phyloP scores from a whole-genome alignment of 306 rosid genomes.

The Chamaecrista fasciculata region DNA sequence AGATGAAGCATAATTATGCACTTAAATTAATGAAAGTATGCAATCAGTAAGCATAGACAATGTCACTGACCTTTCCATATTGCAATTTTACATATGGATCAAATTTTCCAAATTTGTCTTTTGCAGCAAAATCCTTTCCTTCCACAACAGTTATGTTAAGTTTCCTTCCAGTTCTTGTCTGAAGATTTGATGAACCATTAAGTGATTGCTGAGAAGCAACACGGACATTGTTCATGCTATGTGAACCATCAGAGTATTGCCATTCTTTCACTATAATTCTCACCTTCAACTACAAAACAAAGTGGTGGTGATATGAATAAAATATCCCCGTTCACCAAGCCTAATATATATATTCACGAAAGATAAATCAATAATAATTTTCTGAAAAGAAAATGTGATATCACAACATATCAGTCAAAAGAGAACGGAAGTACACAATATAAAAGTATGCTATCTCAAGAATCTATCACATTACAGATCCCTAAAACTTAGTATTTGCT shows the following conservation, averaged over 20 bases:
- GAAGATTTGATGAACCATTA: constrained; percentile 67
- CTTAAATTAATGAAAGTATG: constrained; percentile 1
- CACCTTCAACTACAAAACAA: constrained; percentile 67
- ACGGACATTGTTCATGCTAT: constrained; percentile 47
- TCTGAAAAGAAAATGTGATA: constrained; percentile 1
- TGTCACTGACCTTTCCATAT: constrained; percentile 76
- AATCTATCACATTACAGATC: constrained; percentile 4
- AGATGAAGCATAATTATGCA: constrained; percentile 8
- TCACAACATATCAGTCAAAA: constrained; percentile 7
- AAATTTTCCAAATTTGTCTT: constrained; percentile 71
- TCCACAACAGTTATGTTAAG: constrained; percentile 63
- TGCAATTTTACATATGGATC: constrained; percentile 75
- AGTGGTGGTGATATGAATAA: constrained; percentile 19
- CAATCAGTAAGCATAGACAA: background rate
- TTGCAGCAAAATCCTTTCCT: constrained; percentile 69
- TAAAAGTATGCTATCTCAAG: background rate
- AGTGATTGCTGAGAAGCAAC: constrained; percentile 45
- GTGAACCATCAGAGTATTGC: constrained; percentile 92
- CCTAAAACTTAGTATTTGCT: background rate
- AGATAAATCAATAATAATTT: constrained; percentile 24
- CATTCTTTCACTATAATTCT: constrained; percentile 78
- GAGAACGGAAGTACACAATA: constrained; percentile 3
- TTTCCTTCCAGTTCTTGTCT: constrained; percentile 79
- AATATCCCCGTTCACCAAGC: constrained; percentile 2
- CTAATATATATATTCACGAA: background rate